Percentiles rank a stretch among this genome's conserved stretches.
phyloP scores from a whole-genome alignment of 805 yeast genomes.

The Citeromyces matritensis region DNA sequence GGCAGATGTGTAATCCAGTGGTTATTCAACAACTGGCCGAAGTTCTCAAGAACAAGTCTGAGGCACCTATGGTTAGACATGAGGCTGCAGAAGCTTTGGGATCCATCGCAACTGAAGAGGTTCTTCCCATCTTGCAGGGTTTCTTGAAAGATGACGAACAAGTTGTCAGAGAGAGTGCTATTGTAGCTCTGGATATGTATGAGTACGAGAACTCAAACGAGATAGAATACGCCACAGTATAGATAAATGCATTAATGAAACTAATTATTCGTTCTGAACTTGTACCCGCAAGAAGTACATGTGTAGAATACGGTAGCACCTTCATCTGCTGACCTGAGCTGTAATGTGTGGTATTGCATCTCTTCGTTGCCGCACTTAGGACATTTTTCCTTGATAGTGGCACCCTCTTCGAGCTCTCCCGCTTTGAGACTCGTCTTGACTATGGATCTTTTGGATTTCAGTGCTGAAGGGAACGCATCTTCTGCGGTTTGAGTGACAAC shows the following conservation, averaged over 20 bases:
- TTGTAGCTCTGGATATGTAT: slow-evolving; percentile 96
- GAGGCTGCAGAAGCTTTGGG: slow-evolving; percentile 99
- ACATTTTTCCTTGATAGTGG: slow-evolving; percentile 93
- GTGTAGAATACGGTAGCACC: slow-evolving; percentile 99
- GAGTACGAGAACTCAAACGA: slow-evolving; percentile 83
- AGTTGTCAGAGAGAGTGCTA: slow-evolving; percentile 93
- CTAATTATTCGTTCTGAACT: slow-evolving; percentile 84
- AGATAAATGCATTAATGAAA: neutral
- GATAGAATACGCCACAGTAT: slow-evolving; percentile 50
- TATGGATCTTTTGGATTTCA: slow-evolving; percentile 70
- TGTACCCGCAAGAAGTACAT: slow-evolving; percentile 84
- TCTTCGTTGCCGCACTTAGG: slow-evolving; percentile 98
- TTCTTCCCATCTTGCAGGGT: slow-evolving; percentile 70
- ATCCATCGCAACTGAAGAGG: slow-evolving; percentile 91
- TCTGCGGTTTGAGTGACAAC: slow-evolving; percentile 82
- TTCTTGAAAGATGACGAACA: slow-evolving; percentile 70
- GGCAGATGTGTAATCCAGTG: slow-evolving; percentile 89
- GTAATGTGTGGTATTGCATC: slow-evolving; percentile 95
- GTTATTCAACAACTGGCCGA: slow-evolving; percentile 79
- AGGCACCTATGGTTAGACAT: slow-evolving; percentile 98
- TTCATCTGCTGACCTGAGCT: slow-evolving; percentile 96
- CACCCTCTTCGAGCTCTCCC: slow-evolving; percentile 84
- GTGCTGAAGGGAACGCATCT: slow-evolving; percentile 84
- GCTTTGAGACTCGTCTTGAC: slow-evolving; percentile 75
- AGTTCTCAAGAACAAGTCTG: slow-evolving; percentile 59